Conservation (phyloP, 1,139 yeast species). For the Zygotorulaspora mrakii region DNA sequence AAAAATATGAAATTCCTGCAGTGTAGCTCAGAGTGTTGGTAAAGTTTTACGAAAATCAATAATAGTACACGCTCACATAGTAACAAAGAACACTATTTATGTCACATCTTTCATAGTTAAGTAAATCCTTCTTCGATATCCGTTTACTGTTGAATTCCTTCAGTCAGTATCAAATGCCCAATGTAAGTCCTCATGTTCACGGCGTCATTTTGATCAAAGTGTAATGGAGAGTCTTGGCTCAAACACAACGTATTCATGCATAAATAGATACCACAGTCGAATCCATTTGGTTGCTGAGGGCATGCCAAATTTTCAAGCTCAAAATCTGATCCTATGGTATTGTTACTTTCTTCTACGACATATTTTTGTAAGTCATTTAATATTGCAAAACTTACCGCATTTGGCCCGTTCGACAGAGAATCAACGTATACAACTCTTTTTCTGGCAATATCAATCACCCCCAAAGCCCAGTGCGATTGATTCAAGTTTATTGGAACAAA, state of each 20-base stretch:
- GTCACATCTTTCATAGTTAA: no score
- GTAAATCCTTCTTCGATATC: no score
- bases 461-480: conserved; percentile 91
- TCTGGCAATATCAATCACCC: conserved; percentile 62
- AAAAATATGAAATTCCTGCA: no score
- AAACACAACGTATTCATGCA: conserved; percentile 72
- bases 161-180: conserved; percentile 41
- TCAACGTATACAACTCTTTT: conserved; percentile 69
- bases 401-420: conserved; percentile 49
- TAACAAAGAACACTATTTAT: no score
- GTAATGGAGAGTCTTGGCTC: conserved; percentile 46
- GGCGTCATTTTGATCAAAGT: conserved; percentile 71
- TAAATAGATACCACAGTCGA: conserved; percentile 92
- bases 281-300: conserved; percentile 88
- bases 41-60: no score
- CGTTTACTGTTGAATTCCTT: no score
- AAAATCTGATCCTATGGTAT: conserved; percentile 39
- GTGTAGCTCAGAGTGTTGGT: no score
- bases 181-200: conserved; percentile 62
- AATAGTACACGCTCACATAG: no score
- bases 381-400: conserved; percentile 55
- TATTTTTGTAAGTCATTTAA: conserved; percentile 55
- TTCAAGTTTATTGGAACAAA: conserved; percentile 80
- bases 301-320: conserved; percentile 44
- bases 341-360: conserved; percentile 53